Evolutionary conservation across 2,329 filamentous ascomycete species (phyloP).

Genomic region (Colletotrichum liriopes): DNA sequence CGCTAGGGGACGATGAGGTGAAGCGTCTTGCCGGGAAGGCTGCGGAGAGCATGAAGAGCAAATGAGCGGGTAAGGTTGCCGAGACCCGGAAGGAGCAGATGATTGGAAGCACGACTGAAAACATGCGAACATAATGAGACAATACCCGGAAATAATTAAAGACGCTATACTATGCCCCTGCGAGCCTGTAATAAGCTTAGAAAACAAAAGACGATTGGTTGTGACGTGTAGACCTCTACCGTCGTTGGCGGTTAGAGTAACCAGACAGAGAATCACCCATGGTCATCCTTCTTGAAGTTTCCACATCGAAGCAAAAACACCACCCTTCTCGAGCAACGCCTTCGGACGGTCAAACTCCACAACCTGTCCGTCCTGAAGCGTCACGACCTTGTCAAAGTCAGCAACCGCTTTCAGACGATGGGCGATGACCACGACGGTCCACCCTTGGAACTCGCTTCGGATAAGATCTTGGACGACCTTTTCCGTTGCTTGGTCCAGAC

Average conservation of each 20-base stretch:
- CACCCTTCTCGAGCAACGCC: constrained; percentile 17
- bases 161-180: not conserved
- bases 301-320: constrained; percentile 28
- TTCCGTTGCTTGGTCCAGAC: constrained; percentile 53
- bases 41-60: constrained; percentile 26
- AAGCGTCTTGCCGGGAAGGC: constrained; percentile 11
- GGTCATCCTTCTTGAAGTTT: constrained; percentile 23
- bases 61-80: not conserved
- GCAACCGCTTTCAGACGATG: constrained; percentile 63
- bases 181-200: no score
- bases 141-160: not conserved
- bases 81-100: not conserved
- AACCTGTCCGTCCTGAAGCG: constrained; percentile 26
- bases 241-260: not conserved
- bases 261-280: no score
- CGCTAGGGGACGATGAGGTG: constrained; percentile 7
- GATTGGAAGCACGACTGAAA: not conserved
- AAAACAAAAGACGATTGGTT: not conserved
- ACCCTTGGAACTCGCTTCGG: constrained; percentile 48
- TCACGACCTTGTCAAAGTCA: constrained; percentile 65
- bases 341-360: constrained; percentile 21
- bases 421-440: constrained; percentile 64
- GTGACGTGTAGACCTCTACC: not conserved
- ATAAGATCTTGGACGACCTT: constrained; percentile 51
- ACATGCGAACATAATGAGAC: not conserved